Conservation (phyloP, 345 rosid species). For the Abelmoschus esculentus region DNA sequence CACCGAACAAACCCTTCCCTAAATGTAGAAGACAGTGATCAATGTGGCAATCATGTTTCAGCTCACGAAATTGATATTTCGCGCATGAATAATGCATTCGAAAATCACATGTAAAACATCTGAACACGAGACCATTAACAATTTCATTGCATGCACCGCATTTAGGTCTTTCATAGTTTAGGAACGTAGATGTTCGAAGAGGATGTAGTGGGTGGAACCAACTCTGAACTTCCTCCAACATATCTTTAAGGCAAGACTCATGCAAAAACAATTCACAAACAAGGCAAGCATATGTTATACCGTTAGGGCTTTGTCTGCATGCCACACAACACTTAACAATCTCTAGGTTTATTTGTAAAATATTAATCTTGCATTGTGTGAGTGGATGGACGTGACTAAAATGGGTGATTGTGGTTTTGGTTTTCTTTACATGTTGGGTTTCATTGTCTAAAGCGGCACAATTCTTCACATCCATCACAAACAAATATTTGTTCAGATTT, state of each 20-base stretch:
- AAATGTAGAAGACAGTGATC: not conserved
- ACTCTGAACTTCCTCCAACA: not conserved
- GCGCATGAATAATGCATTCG: not conserved
- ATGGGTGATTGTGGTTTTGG: not conserved
- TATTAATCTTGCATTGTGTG: not conserved
- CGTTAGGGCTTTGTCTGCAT: not conserved
- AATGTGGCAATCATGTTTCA: not conserved
- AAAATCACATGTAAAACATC: not conserved
- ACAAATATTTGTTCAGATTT: not conserved
- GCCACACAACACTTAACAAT: not conserved
- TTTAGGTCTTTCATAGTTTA: rapidly evolving
- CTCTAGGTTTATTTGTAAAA: not conserved
- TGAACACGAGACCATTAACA: rapidly evolving
- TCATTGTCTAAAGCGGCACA: not conserved
- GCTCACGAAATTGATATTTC: not conserved
- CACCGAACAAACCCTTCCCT: not conserved
- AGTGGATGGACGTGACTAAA: not conserved
- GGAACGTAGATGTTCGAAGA: not conserved
- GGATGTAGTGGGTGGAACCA: not conserved
- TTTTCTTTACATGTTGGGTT: too few relatives aligned
- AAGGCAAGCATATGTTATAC: not conserved
- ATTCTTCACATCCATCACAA: not conserved
- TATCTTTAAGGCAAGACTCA: not conserved
- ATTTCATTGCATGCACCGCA: not conserved
- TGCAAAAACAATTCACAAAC: not conserved